Base-by-base conservation (phyloP, 139 green algal genomes). In the Auxenochlorella protothecoides region DNA sequence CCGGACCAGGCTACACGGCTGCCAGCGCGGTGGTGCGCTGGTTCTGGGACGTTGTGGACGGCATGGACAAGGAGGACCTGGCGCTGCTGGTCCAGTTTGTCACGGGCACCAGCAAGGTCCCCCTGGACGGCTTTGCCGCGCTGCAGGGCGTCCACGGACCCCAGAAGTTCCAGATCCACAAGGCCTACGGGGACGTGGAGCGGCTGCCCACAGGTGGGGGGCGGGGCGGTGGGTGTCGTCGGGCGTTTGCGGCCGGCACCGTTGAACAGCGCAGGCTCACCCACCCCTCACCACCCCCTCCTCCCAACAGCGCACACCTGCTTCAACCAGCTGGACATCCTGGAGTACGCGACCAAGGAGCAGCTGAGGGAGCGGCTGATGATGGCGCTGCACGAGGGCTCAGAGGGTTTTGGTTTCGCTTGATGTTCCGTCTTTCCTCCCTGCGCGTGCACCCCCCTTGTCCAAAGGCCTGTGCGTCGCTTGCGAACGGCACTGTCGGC, bases 281-380 rank as follows among this genome's bases (percentile, higher is more conserved):
- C 7, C 7, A 52, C 52, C 9, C 4, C 51, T 6, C 65, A 10
- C 53, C 66, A 13, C 0, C 0, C 5, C 53, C 6, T 5, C 27
- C 27, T 44, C 5, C 68, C 8, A 7, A 66, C 73, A 65, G 89
- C 92, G 10, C 93, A 98, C 82, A 98, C 93, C 7, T 97, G 88
- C 78, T 97, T 97, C 86, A 97, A 97, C 82, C 90, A 96, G 85
- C 83, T 98, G 59, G 93, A 98, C 72, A 76, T 98, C 63, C 80
- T 86, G 3, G 93, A 97, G 83, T 98, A 98, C 74, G 74, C 84
- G 27, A 91, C 59, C 75, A 94, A 94, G 83, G 95, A 98, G 72
- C 85, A 95, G 80, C 86, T 99, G 63, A 70, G 74, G 56, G 93
- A 97, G 51, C 80, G 92, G n/a, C 81, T 98, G 27, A 72, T 95